Evolutionary conservation across 192 early-diverging fungal genomes (phyloP).

Genomic region (Umbelopsis sp.): DNA sequence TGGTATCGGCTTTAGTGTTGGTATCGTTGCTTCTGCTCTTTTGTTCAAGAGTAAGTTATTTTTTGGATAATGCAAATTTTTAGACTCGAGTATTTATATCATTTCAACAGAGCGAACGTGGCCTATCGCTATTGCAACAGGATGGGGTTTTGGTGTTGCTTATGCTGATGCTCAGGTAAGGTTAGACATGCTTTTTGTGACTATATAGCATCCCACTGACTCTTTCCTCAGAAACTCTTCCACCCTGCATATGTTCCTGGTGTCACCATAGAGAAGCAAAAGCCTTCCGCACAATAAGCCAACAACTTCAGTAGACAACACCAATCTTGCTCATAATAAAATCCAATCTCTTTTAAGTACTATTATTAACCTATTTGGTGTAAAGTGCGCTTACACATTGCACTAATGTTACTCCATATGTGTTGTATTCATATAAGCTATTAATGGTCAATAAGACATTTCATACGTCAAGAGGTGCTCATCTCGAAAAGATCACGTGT

Average conservation of each 20-base stretch:
- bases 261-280: conserved; percentile 47
- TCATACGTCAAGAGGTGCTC: too few species aligned
- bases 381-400: too few species aligned
- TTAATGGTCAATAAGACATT: too few species aligned
- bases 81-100: neutral
- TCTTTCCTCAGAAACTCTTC: conserved; percentile 47
- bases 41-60: conserved; percentile 77
- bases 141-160: conserved; percentile 81
- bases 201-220: neutral
- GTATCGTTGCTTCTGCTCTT: conserved; percentile 85
- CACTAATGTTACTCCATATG: too few species aligned
- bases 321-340: too few species aligned
- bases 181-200: neutral
- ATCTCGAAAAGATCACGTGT: too few species aligned
- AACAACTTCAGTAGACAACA: too few species aligned
- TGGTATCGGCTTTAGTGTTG: conserved; percentile 80
- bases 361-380: too few species aligned
- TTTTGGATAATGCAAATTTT: neutral
- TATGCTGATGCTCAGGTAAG: conserved; percentile 77
- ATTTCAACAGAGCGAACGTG: conserved; percentile 70
- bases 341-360: too few species aligned
- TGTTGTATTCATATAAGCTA: too few species aligned
- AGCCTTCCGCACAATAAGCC: conserved; percentile 29
- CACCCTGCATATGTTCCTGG: conserved; percentile 56
- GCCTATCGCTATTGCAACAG: conserved; percentile 84